These are phyloP conservation scores for Aspergillus floridensis DNA, from an alignment of 2,329 filamentous ascomycete species.

Conservation along the genomic window DNA sequence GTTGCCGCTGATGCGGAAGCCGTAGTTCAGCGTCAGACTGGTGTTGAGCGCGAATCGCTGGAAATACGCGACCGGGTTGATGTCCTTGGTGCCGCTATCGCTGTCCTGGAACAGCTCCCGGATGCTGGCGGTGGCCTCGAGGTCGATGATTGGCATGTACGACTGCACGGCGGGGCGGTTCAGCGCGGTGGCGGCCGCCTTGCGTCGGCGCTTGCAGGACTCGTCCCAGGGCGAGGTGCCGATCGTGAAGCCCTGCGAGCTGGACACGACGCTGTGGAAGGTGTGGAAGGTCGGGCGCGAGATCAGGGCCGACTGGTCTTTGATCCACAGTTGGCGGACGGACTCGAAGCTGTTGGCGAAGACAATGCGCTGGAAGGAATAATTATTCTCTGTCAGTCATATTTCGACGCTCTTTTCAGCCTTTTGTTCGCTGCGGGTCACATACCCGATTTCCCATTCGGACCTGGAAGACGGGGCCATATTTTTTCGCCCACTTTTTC, in stretches of 20 bases:
- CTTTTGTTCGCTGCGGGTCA: background rate
- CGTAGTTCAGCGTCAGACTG: conserved; percentile 75
- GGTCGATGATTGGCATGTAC: conserved; percentile 79
- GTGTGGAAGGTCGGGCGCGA: conserved; percentile 77
- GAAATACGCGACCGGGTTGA: conserved; percentile 72
- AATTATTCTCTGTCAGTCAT: too few relatives aligned
- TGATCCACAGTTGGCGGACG: conserved; percentile 71
- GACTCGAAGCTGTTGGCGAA: conserved; percentile 77
- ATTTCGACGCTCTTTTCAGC: too few relatives aligned
- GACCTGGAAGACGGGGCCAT: conserved; percentile 64
- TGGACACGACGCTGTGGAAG: conserved; percentile 75
- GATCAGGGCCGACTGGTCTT: conserved; percentile 73
- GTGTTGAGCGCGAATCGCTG: conserved; percentile 75
- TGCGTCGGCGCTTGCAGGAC: conserved; percentile 71
- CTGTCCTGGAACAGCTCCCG: conserved; percentile 68
- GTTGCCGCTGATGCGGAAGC: conserved; percentile 69
- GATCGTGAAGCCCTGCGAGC: conserved; percentile 75
- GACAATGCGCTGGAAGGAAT: conserved; percentile 57
- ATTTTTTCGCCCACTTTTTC: conserved; percentile 58
- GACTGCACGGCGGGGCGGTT: conserved; percentile 73
- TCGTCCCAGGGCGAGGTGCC: conserved; percentile 83
- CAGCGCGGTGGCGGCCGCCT: conserved; percentile 74
- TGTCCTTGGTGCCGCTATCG: conserved; percentile 58
- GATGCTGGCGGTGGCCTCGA: conserved; percentile 70
- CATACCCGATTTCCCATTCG: conserved; percentile 65